Evolutionary conservation across 345 rosid species (phyloP), one percentile per base, ranked within the genome.

Genomic region (Euphorbia tirucalli): DNA sequence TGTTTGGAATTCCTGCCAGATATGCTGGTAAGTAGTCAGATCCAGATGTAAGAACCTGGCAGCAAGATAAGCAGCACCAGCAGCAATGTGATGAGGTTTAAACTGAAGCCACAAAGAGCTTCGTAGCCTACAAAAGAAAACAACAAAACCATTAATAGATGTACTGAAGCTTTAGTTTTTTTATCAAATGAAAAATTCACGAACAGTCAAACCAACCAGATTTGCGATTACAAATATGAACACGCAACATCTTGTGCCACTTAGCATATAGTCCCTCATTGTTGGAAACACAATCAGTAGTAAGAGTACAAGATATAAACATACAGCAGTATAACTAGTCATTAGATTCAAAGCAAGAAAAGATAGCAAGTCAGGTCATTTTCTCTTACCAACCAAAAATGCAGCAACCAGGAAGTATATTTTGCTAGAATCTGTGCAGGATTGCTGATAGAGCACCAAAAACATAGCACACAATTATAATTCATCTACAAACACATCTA

Each of bases 301-400:
- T 71, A 58, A 73, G 62, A 75, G 43, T 66, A 66, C 18, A 75
- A 73, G 52, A 44, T 11, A 64, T 46, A 43, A 62, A 59, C 73
- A 66, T 54, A 49, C 56, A 27, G 56, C 48, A 43, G n/a, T n/a
- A 25, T 24, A 65, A n/a, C 59, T 59, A 54, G 55, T 65, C 59
- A 74, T 73, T 64, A 35, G 62, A 70, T 73, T 54, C 61, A 67
- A 65, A 61, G 50, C 39, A 68, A 77, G 46, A 74, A 62, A 80
- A 59, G 58, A 66, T 48, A 46, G 68, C 77, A 78, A 79, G n/a
- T n/a, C n/a, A n/a, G n/a, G 74, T 75, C 78, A 81, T 72, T 79
- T 80, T 78, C 78, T 83, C 96, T 90, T 90, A 90, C 96, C 93
- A n/a, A n/a, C n/a, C n/a, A n/a, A n/a, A n/a, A 85, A 90, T 84